Evolutionary conservation across 1,284 basidiomycete species (phyloP), one percentile per base, ranked within the genome.

Genomic region (Pholiota adiposa): DNA sequence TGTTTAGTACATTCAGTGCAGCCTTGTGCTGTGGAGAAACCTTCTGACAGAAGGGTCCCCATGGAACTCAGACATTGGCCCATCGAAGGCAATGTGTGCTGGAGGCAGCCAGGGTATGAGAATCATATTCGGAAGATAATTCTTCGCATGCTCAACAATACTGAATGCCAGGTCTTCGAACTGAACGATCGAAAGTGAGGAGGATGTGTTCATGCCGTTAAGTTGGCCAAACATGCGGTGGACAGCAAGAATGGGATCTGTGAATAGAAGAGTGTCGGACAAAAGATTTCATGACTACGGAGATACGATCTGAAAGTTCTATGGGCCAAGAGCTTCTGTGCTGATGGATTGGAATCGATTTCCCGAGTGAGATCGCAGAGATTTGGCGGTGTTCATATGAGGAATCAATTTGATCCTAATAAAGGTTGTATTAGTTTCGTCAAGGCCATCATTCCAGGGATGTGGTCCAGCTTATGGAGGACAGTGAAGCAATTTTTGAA

Each of bases 251-350:
- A 97, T 75, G 2, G 94, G 88, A 69, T 98, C 97, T 18, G 86
- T 87, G 8, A 79, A 82, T 25, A 93, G 78, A 51, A 94, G 77
- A 6, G 86, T 79, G 58, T 93, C 87, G 1, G 84, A 88, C 87
- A 7, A 93, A 89, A 7, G 93, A 94, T 70, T 89, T 92, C 85
- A 98, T 90, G 54, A 97, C 88, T 0, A 92, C 91, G 1, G 93
- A 97, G 1, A 92, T 92, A 67, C 96, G 92, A 53, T 97, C 93
- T 1, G 95, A 94, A 21, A 98, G 83, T 72, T 97, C 94, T 61
- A 97, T 87, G 25, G 97, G 82, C 27, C 94, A 12, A 97, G 84
- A 0, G 91, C 93, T 62, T 92, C 85, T 44, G 94, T 70, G 12
- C 66, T 72, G 46, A 74, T 51, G 19, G 1, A 59, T 54, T 18